Conservation (phyloP, 2,329 filamentous ascomycete species). For the Myriosclerotinia curreyana region DNA sequence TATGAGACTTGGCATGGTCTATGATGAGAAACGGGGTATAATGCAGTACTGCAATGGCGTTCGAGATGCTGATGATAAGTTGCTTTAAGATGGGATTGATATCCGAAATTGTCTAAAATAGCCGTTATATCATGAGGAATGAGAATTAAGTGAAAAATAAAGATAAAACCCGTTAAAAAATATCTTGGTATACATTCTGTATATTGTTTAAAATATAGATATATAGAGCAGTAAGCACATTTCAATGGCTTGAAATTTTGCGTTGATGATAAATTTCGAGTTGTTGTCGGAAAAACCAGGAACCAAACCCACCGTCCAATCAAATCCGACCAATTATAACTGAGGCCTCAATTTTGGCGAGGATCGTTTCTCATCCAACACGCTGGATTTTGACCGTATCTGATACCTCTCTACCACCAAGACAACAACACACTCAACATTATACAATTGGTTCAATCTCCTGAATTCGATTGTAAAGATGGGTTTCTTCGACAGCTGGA, state of each 20-base stretch:
- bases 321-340: slow-evolving; percentile 33
- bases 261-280: slow-evolving; percentile 13
- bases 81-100: slow-evolving; percentile 16
- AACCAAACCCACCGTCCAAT: slow-evolving; percentile 28
- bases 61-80: slow-evolving; percentile 14
- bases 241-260: not conserved
- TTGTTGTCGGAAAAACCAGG: slow-evolving; percentile 23
- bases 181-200: not conserved
- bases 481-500: slow-evolving; percentile 65
- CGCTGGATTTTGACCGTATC: slow-evolving; percentile 19
- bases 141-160: not conserved
- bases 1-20: slow-evolving; percentile 14
- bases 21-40: slow-evolving; percentile 16
- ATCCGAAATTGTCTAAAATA: not conserved
- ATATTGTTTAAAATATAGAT: not conserved
- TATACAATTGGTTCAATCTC: slow-evolving; percentile 22
- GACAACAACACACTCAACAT: slow-evolving; percentile 21
- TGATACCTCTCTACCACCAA: slow-evolving; percentile 14
- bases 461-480: slow-evolving; percentile 43
- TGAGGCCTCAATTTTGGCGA: slow-evolving; percentile 22
- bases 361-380: slow-evolving; percentile 24
- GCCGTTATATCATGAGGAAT: not conserved
- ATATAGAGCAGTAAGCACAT: not conserved
- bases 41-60: slow-evolving; percentile 22
- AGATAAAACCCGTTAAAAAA: too few relatives aligned